Percentiles rank a stretch among this genome's conserved stretches.
These are phyloP conservation scores for Suhomyces panamericanus DNA, from an alignment of 1,139 yeast species.

Conservation along the genomic window DNA sequence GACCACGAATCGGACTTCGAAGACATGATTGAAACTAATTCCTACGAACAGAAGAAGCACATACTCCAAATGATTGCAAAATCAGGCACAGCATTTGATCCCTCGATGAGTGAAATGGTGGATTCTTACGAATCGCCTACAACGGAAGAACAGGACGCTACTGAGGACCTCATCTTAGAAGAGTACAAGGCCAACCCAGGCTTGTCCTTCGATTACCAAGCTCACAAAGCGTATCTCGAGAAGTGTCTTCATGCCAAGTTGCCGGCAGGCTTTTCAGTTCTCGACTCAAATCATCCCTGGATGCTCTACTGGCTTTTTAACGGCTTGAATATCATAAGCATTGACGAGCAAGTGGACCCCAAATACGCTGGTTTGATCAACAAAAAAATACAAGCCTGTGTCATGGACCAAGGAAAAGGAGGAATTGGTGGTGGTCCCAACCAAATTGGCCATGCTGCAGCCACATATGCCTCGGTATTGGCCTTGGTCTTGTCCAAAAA, in stretches of 20 bases:
- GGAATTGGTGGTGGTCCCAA: conserved; percentile 86
- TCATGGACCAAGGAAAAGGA: conserved; percentile 45
- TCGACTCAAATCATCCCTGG: conserved; percentile 95
- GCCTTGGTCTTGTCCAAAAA: conserved; percentile 59
- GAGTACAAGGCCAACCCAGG: conserved; percentile 11
- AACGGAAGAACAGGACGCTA: conserved; percentile 14
- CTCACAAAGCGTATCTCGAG: conserved; percentile 21
- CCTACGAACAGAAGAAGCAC: conserved; percentile 7
- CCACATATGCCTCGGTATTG: conserved; percentile 77
- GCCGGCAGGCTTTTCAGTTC: conserved; percentile 47
- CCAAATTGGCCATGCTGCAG: conserved; percentile 82
- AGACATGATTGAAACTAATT: conserved; percentile 11
- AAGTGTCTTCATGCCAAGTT: conserved; percentile 44
- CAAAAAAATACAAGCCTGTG: conserved; percentile 28
- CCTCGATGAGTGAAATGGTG: conserved; percentile 3
- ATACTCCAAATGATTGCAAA: conserved; percentile 4
- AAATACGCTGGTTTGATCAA: conserved; percentile 16
- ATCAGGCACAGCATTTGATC: conserved; percentile 5
- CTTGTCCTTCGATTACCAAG: conserved; percentile 12
- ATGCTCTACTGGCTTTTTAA: conserved; percentile 80
- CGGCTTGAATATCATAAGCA: conserved; percentile 26
- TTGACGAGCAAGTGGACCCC: conserved; percentile 4
- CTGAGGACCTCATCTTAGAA: conserved; percentile 16
- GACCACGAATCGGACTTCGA: conserved; percentile 14
- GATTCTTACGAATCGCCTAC: conserved; percentile 17